These are phyloP conservation scores for Arthrinium puccinioides DNA, from an alignment of 2,329 filamentous ascomycete genomes.

Conservation along the genomic window DNA sequence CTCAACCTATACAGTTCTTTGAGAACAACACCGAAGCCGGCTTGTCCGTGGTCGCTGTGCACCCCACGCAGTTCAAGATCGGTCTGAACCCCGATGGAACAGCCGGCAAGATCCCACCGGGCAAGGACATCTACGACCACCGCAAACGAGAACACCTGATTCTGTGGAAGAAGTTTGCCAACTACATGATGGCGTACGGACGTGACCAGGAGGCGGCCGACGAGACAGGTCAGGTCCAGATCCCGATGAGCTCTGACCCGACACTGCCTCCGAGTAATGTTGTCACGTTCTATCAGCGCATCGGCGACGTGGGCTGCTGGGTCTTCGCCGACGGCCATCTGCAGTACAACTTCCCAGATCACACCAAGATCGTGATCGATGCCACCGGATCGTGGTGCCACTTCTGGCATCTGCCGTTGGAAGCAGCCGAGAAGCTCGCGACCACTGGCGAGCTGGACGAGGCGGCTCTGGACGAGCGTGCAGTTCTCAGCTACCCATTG, in stretches of 20 bases:
- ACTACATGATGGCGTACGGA: slow-evolving; percentile 68
- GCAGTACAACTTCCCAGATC: slow-evolving; percentile 84
- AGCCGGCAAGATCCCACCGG: slow-evolving; percentile 52
- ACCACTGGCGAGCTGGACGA: slow-evolving; percentile 60
- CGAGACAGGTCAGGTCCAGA: slow-evolving; percentile 32
- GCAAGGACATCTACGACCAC: slow-evolving; percentile 58
- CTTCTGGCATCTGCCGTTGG: slow-evolving; percentile 68
- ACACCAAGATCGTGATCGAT: slow-evolving; percentile 77
- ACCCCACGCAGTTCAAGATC: slow-evolving; percentile 54
- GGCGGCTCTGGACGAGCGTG: slow-evolving; percentile 62
- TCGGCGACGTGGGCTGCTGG: slow-evolving; percentile 77
- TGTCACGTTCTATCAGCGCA: slow-evolving; percentile 75
- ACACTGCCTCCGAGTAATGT: slow-evolving; percentile 46
- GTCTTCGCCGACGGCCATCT: slow-evolving; percentile 73
- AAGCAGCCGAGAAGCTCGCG: slow-evolving; percentile 59
- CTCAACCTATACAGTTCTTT: slow-evolving; percentile 62
- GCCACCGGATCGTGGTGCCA: slow-evolving; percentile 68
- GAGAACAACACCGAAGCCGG: slow-evolving; percentile 62
- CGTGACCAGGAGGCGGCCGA: slow-evolving; percentile 57
- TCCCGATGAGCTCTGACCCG: slow-evolving; percentile 29
- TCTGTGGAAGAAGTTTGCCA: slow-evolving; percentile 67
- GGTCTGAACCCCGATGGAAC: slow-evolving; percentile 49
- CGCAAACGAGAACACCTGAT: slow-evolving; percentile 59
- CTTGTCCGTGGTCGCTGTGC: slow-evolving; percentile 54
- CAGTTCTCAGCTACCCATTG: slow-evolving; percentile 64